Conservation (phyloP, 2,329 filamentous ascomycete species). For the Phaeosphaeria sp. region DNA sequence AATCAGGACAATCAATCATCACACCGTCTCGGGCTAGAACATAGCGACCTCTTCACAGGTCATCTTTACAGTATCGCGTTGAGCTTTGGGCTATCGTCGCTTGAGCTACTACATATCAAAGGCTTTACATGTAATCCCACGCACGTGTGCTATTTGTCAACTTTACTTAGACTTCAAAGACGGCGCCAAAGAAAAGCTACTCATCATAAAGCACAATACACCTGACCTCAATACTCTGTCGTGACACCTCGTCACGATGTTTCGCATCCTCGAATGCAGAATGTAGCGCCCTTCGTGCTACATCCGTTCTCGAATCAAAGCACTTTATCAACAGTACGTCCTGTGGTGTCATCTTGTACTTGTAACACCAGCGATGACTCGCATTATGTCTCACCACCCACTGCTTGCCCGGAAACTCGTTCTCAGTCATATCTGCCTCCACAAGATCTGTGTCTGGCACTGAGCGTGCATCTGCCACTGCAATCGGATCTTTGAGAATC, state of each 20-base stretch:
- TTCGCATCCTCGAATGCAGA: slow-evolving; percentile 31
- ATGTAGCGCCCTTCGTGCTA: slow-evolving; percentile 29
- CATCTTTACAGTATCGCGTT: no score
- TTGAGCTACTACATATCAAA: no score
- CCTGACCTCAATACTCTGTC: slow-evolving; percentile 36
- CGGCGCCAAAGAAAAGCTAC: background rate
- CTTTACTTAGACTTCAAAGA: no score
- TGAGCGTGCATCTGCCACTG: slow-evolving; percentile 28
- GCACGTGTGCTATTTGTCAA: no score
- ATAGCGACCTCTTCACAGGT: no score
- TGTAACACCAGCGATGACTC: slow-evolving; percentile 30
- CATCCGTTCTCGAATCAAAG: slow-evolving; percentile 26
- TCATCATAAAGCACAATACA: slow-evolving; percentile 28
- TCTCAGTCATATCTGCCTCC: slow-evolving; percentile 26
- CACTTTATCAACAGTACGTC: slow-evolving; percentile 38
- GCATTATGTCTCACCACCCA: slow-evolving; percentile 30
- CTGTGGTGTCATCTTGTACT: slow-evolving; percentile 22
- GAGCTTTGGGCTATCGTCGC: no score
- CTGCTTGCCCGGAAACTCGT: slow-evolving; percentile 25
- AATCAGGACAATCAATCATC: no score
- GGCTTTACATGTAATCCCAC: no score
- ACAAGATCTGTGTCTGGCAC: slow-evolving; percentile 34
- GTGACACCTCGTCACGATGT: slow-evolving; percentile 15
- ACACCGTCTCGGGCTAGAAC: no score
- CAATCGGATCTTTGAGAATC: slow-evolving; percentile 36